phyloP scores from a whole-genome alignment of 352 stramenopile species.

The Blastocystis sp. region DNA sequence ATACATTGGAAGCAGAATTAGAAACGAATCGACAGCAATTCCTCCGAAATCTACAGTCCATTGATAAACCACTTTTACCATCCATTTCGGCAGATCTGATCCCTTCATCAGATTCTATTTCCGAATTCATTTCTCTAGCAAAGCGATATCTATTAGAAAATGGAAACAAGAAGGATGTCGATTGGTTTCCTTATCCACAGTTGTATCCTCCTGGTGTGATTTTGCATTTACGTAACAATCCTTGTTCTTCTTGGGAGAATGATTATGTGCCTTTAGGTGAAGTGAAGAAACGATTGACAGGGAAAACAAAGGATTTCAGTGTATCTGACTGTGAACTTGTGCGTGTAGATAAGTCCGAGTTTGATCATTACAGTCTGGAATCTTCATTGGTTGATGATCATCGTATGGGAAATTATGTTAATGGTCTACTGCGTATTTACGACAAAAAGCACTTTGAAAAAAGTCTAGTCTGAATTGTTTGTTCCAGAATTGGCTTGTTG shows the following conservation, averaged over 20 bases:
- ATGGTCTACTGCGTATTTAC: background rate
- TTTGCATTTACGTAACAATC: slow-evolving; percentile 33
- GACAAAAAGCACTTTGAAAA: slow-evolving; percentile 2
- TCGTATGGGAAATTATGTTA: slow-evolving; percentile 44
- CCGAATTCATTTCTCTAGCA: background rate
- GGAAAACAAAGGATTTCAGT: background rate
- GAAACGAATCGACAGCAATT: background rate
- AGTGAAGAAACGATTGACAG: background rate
- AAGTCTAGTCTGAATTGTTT: background rate
- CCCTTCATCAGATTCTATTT: background rate
- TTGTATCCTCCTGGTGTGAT: slow-evolving; percentile 37
- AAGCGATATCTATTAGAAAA: background rate
- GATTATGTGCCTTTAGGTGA: background rate
- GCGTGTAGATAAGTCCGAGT: slow-evolving; percentile 30
- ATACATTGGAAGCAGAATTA: background rate
- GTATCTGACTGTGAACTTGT: background rate
- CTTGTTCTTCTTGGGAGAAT: background rate
- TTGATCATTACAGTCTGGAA: slow-evolving; percentile 60
- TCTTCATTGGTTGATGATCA: slow-evolving; percentile 23
- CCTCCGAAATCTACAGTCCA: background rate
- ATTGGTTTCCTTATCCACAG: slow-evolving; percentile 59
- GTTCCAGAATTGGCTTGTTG: slow-evolving; percentile 16
- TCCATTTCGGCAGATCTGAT: background rate
- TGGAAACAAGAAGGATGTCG: background rate
- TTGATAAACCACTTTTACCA: background rate